These are phyloP conservation scores for Fonticula alba DNA, from an alignment of 78 protist species.

Conservation along the genomic window DNA sequence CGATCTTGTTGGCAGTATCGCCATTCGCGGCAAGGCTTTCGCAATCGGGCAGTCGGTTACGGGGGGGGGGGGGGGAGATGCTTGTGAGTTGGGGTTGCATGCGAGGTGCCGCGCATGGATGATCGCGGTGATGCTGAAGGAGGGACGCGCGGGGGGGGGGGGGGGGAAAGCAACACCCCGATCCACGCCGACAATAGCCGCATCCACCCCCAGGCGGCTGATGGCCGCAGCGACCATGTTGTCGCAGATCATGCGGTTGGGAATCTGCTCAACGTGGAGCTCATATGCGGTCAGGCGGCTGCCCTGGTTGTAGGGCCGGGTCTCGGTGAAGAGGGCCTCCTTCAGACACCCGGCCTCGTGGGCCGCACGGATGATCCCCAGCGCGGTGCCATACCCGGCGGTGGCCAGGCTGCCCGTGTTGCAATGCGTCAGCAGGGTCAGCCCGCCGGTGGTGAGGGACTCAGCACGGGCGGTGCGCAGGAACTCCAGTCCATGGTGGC, in stretches of 20 bases:
- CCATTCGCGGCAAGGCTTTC: slow-evolving; percentile 30
- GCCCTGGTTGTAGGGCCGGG: slow-evolving; percentile 52
- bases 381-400: slow-evolving; percentile 49
- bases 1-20: slow-evolving; percentile 55
- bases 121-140: no score
- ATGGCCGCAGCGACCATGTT: slow-evolving; percentile 21
- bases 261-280: slow-evolving; percentile 25
- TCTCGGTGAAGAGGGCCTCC: slow-evolving; percentile 33
- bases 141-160: no score
- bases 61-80: no score
- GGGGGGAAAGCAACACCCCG: no score
- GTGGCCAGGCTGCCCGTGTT: slow-evolving; percentile 59
- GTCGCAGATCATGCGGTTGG: slow-evolving; percentile 28
- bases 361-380: slow-evolving; percentile 37
- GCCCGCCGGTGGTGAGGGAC: not conserved
- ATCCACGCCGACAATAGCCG: slow-evolving; percentile 47
- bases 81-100: no score
- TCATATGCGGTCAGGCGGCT: slow-evolving; percentile 41
- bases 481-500: slow-evolving; percentile 16
- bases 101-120: no score
- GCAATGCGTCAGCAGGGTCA: slow-evolving; percentile 34
- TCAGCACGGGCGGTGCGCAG: not conserved
- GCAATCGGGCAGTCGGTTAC: no score
- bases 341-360: slow-evolving; percentile 3
- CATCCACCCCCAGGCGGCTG: not conserved